A percentile compares a stretch with the other conserved stretches of the same genome.
Conservation (phyloP, 164 flowering plant species). For the Hamamelis virginiana region DNA sequence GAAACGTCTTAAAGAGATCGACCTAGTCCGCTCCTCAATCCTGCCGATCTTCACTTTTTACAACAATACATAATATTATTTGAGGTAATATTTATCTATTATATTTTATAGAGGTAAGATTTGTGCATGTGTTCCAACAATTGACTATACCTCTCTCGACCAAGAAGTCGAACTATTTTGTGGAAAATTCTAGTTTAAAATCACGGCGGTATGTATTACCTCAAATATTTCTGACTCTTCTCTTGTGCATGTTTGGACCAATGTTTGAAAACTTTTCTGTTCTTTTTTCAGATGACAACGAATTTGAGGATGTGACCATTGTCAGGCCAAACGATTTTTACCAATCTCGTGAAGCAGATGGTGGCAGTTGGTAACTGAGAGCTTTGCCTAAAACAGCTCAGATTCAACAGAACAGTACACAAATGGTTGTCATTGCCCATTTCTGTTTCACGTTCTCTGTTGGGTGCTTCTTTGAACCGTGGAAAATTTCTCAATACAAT, state of each 20-base stretch:
- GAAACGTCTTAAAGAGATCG: too few species aligned
- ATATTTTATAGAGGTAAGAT: too few species aligned
- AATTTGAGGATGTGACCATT: constrained; percentile 85
- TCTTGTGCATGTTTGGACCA: not conserved
- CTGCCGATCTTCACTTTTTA: too few species aligned
- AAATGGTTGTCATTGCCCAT: not conserved
- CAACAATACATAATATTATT: too few species aligned
- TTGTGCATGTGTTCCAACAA: too few species aligned
- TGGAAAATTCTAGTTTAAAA: not conserved
- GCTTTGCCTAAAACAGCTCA: not conserved
- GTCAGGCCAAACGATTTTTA: constrained; percentile 56
- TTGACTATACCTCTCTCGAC: too few species aligned
- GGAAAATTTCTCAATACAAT: not conserved
- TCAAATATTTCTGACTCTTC: not conserved
- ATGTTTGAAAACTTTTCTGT: not conserved
- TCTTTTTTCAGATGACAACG: constrained; percentile 65
- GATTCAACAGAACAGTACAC: too few species aligned
- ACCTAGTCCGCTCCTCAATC: too few species aligned
- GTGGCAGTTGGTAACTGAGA: constrained; percentile 37
- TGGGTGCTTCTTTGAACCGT: not conserved
- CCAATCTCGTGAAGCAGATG: constrained; percentile 62
- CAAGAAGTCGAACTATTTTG: too few species aligned
- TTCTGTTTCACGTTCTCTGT: not conserved
- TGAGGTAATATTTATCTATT: too few species aligned
- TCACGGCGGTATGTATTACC: not conserved